Evolutionary conservation across 345 rosid genomes (phyloP).

Genomic region (Pugionium dolabratum): DNA sequence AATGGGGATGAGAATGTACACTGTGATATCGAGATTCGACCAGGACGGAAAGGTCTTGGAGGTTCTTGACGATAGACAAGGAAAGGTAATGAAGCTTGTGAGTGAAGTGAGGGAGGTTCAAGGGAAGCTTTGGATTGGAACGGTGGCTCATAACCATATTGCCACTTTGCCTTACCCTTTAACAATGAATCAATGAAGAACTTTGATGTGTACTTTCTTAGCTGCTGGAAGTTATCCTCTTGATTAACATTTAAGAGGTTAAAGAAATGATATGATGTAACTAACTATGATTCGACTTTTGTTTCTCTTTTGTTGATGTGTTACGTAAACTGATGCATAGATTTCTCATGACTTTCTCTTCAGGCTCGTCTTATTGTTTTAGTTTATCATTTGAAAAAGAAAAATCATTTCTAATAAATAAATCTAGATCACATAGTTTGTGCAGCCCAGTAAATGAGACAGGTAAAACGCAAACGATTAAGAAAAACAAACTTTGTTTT

Average conservation of each 20-base stretch:
- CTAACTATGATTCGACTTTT: slow-evolving; percentile 4
- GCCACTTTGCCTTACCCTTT: slow-evolving; percentile 74
- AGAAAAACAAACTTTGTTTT: background rate
- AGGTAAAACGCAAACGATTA: slow-evolving; percentile 2
- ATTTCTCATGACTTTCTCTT: slow-evolving; percentile 25
- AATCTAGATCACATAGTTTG: slow-evolving; percentile 8
- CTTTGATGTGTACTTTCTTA: slow-evolving; percentile 29
- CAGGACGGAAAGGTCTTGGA: slow-evolving; percentile 70
- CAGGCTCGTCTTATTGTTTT: background rate
- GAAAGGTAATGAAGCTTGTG: slow-evolving; percentile 85
- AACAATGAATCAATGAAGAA: slow-evolving; percentile 6
- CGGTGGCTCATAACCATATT: slow-evolving; percentile 95
- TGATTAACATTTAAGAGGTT: slow-evolving; percentile 14
- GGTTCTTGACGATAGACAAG: slow-evolving; percentile 83
- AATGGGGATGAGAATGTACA: slow-evolving; percentile 97
- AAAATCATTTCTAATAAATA: background rate
- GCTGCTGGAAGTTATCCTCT: slow-evolving; percentile 21
- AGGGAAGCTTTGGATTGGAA: slow-evolving; percentile 96
- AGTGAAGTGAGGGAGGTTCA: slow-evolving; percentile 87
- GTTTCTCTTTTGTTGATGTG: slow-evolving; percentile 12
- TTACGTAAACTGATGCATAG: slow-evolving; percentile 40
- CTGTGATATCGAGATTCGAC: slow-evolving; percentile 60
- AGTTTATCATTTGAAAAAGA: background rate
- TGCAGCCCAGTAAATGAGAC: slow-evolving; percentile 13
- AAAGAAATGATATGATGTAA: slow-evolving; percentile 4